A percentile compares a stretch with the other conserved stretches of the same genome.
These are phyloP conservation scores for Wickerhamomyces ciferrii DNA, from an alignment of 805 yeast genomes.

Conservation along the genomic window DNA sequence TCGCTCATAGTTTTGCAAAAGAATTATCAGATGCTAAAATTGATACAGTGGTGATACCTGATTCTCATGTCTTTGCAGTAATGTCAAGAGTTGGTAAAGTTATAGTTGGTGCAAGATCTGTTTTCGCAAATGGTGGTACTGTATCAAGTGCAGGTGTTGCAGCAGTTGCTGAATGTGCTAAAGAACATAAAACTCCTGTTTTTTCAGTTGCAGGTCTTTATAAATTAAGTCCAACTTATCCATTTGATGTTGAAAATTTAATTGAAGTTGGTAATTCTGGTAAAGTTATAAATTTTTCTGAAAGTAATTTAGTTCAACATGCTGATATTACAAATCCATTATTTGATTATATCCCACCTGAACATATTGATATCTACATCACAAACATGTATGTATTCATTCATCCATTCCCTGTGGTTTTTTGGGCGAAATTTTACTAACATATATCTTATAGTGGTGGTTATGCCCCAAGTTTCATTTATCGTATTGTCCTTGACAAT, in stretches of 20 bases:
- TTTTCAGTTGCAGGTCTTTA: slow-evolving; percentile 92
- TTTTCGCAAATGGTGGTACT: slow-evolving; percentile 95
- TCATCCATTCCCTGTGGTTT: not conserved
- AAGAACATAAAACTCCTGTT: slow-evolving; percentile 93
- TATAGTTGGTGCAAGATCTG: slow-evolving; percentile 85
- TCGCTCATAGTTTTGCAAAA: slow-evolving; percentile 76
- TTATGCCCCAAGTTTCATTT: slow-evolving; percentile 91
- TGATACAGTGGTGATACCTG: slow-evolving; percentile 89
- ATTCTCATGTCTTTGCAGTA: slow-evolving; percentile 86
- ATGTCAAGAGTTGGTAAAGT: slow-evolving; percentile 98
- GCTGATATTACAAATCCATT: slow-evolving; percentile 84
- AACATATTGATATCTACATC: slow-evolving; percentile 86
- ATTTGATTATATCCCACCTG: slow-evolving; percentile 90
- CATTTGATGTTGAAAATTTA: slow-evolving; percentile 71
- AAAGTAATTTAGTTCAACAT: slow-evolving; percentile 61
- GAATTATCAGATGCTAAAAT: slow-evolving; percentile 79
- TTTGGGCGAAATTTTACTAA: slow-evolving; percentile 3
- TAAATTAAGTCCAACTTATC: slow-evolving; percentile 89
- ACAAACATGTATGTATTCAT: slow-evolving; percentile 69
- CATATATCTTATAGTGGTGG: slow-evolving; percentile 55
- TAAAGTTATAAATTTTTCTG: slow-evolving; percentile 75
- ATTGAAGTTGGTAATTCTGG: slow-evolving; percentile 93
- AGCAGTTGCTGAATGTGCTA: slow-evolving; percentile 92
- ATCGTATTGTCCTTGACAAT: slow-evolving; percentile 91
- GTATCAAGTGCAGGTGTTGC: slow-evolving; percentile 87